phyloP scores from a whole-genome alignment of 1,284 basidiomycete species.

The Grifola frondosa region DNA sequence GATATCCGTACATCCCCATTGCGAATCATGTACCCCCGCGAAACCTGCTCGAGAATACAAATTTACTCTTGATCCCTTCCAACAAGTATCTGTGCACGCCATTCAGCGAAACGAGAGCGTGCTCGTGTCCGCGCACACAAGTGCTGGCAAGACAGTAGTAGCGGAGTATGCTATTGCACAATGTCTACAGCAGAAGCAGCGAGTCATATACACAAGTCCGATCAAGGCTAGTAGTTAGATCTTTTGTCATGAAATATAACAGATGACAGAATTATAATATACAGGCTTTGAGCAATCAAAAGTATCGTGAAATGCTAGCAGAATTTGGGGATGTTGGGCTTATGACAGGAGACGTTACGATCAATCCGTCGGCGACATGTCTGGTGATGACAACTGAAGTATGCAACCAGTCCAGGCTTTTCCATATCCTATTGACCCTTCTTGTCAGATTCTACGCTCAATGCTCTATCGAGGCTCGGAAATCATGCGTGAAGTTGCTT shows the following conservation, averaged over 20 bases:
- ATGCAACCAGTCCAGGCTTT: constrained; percentile 30
- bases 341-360: constrained; percentile 99
- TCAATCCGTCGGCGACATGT: constrained; percentile 96
- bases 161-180: constrained; percentile 99
- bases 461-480: constrained; percentile 99
- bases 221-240: constrained; percentile 79
- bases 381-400: constrained; percentile 99
- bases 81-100: constrained; percentile 90
- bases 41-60: constrained; percentile 94
- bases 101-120: constrained; percentile 98
- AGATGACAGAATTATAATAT: constrained; percentile 18
- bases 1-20: constrained; percentile 91
- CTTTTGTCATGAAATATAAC: constrained; percentile 20
- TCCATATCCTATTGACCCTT: not conserved
- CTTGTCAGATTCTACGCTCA: constrained; percentile 85
- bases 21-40: constrained; percentile 89
- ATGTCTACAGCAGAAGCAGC: constrained; percentile 87
- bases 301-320: constrained; percentile 96
- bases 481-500: constrained; percentile 99
- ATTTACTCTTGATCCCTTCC: constrained; percentile 97
- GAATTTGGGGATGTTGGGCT: constrained; percentile 98
- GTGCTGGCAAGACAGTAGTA: constrained; percentile 97
- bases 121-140: constrained; percentile 98
- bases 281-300: constrained; percentile 96
- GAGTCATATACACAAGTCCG: constrained; percentile 98